A percentile compares a stretch with the other conserved stretches of the same genome.
Evolutionary conservation across 1,284 basidiomycete species (phyloP).

Genomic region (Sanghuangporus sanghuang): DNA sequence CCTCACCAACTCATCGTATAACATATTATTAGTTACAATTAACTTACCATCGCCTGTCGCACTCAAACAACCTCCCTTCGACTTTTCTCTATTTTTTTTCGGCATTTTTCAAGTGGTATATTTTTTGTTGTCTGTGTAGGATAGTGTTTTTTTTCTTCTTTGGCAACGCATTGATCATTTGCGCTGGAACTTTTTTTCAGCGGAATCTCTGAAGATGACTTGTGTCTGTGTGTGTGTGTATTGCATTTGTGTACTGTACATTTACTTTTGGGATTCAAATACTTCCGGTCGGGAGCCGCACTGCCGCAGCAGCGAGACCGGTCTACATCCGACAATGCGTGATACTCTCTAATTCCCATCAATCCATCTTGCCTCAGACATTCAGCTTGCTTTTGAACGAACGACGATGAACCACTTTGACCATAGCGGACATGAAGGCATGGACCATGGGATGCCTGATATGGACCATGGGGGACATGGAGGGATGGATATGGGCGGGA

Average conservation of each 20-base stretch:
- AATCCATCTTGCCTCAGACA: background rate
- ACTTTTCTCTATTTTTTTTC: background rate
- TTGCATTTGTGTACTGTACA: background rate
- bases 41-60: background rate
- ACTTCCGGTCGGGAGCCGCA: background rate
- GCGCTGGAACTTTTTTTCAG: too few relatives aligned
- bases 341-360: background rate
- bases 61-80: background rate
- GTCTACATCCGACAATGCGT: background rate
- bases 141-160: background rate
- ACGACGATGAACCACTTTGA: conserved; percentile 20
- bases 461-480: conserved; percentile 23
- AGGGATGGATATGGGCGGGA: conserved; percentile 45
- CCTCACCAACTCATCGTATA: background rate
- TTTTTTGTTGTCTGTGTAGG: background rate
- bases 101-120: background rate
- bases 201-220: too few relatives aligned
- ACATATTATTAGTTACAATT: background rate
- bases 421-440: conserved; percentile 38
- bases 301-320: background rate
- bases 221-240: background rate
- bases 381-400: background rate
- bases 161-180: background rate
- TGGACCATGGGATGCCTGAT: conserved; percentile 43
- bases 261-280: background rate